Base-by-base conservation (phyloP, 148 eudicot genomes). In the Drosera capensis region DNA sequence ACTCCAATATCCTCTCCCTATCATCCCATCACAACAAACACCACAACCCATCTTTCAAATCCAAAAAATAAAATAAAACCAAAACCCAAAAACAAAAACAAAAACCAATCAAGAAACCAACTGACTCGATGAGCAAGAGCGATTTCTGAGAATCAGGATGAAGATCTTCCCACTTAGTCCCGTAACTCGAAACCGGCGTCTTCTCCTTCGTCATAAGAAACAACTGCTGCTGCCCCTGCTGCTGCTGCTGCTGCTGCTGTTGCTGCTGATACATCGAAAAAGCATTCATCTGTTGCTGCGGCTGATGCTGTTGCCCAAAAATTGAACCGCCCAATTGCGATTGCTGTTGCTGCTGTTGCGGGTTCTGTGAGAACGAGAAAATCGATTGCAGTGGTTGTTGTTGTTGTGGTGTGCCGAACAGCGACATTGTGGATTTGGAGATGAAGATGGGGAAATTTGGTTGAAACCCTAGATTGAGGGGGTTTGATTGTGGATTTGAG, bases 121-220 rank as follows among this genome's bases (percentile, higher is more conserved):
- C 45, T 16, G 68, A 87, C 97, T 88, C 97, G 49, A 88, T 84
- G 43, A 72, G 83, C 2, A 80, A 63, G 16, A 88, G 82, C 12
- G 71, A 47, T 64, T 80, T 88, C 49, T 78, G 92, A 34, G 94
- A 88, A 52, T 88, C 97, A 1, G 94, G 92, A 29, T 88, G 97
- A 21, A 88, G 94, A 63, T 88, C 94, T 4, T 68, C 79, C 97
- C 94, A 88, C 51, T 80, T 88, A 52, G 92, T 72, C 22, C 87
- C 39, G 56, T 88, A 88, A 61, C 62, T 77, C 0, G 92, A 94
- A n/a, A n/a, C 13, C 5, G 92, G 97, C 34, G 79, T 61, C 44
- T 71, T 80, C 0, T 83, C 94, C 13, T 80, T 88, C 1, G 97
- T 88, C 40, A 83, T 73, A 17, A 88, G 64, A 73, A 64, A 84